Evolutionary conservation across 106 monocot species (phyloP), one percentile per base, ranked within the genome.

Genomic region (Dendrobium catenatum): DNA sequence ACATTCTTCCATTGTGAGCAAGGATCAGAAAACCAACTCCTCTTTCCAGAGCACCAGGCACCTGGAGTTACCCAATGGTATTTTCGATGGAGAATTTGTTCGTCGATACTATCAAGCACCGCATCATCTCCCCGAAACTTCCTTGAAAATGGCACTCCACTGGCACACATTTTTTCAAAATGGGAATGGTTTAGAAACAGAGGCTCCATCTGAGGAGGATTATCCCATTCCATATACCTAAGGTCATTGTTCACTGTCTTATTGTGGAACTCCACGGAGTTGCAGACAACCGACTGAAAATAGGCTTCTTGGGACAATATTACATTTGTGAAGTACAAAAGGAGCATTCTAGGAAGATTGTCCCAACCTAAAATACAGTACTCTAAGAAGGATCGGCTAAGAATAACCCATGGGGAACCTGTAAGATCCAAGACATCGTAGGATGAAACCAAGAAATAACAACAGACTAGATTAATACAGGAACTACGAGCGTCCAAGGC

Each of bases 401-500:
- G 84, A 82, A 89, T 91, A 1, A 96, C 89, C 95, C 95, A 96
- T 22, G 93, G 93, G 17, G 95, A 93, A 81, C 95, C 95, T 96
- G 88, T 78, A 59, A 46, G 74, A 44, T 43, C 19, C 10, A 19
- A 20, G 11, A n/a, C 64, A 24, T 66, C 10, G 3, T 70, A n/a
- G 37, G 33, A 33, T 29, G 70, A 29, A 70, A 70, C 70, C 37
- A 11, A 33, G 37, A 70, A 70, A 44, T 11, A 8, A 46, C n/a
- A 31, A 37, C 9, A 4, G 47, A 29, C 10, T 3, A 11, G 61
- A 68, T n/a, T 73, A 67, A 18, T 27, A 11, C 72, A 6, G 40
- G 17, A 72, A 33, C 40, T 33, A 37, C 40, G 72, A 75, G 40
- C 42, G 46, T 51, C 10, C 55, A 44, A 5, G 20, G 43, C 74